Evolutionary conservation across 176 grass and related monocot genomes (phyloP).

Genomic region (Aegilops tauschii): DNA sequence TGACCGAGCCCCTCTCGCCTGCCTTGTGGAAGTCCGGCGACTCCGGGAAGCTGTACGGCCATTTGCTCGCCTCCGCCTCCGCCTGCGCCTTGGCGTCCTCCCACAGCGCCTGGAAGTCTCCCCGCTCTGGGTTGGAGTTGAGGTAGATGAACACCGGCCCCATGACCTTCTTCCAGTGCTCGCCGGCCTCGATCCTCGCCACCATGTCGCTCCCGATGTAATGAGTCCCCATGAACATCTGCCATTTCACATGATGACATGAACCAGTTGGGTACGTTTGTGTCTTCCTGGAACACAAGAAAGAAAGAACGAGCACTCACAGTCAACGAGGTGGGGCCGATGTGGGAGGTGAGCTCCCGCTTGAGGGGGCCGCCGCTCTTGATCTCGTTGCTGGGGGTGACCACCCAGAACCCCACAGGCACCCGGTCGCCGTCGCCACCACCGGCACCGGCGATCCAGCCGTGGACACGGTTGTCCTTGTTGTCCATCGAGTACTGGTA

Average conservation of each 20-base stretch:
- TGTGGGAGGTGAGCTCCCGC: conserved; percentile 69
- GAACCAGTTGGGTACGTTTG: no score
- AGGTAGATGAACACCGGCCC: conserved; percentile 81
- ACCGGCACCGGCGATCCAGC: no score
- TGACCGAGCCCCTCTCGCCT: conserved; percentile 36
- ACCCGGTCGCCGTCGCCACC: no score
- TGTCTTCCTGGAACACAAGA: no score
- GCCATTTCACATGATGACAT: no score
- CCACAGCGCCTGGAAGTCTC: conserved; percentile 34
- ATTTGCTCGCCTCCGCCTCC: conserved; percentile 37
- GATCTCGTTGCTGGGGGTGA: no score
- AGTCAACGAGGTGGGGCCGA: conserved; percentile 55
- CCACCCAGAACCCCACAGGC: no score
- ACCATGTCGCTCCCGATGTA: conserved; percentile 48
- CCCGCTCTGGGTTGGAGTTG: conserved; percentile 36
- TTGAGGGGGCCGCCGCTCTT: conserved; percentile 20
- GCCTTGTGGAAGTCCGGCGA: conserved; percentile 27
- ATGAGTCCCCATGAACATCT: conserved; percentile 64
- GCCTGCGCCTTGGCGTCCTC: conserved; percentile 62
- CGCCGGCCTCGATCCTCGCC: conserved; percentile 31
- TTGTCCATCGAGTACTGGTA: no score
- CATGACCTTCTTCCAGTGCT: conserved; percentile 72
- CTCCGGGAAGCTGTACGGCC: conserved; percentile 65
- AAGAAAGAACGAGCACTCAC: not conserved
- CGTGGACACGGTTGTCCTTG: no score